Evolutionary conservation across 2,329 filamentous ascomycete genomes (phyloP), one percentile per base, ranked within the genome.

Genomic region (Pseudophaeomoniella oleicola): DNA sequence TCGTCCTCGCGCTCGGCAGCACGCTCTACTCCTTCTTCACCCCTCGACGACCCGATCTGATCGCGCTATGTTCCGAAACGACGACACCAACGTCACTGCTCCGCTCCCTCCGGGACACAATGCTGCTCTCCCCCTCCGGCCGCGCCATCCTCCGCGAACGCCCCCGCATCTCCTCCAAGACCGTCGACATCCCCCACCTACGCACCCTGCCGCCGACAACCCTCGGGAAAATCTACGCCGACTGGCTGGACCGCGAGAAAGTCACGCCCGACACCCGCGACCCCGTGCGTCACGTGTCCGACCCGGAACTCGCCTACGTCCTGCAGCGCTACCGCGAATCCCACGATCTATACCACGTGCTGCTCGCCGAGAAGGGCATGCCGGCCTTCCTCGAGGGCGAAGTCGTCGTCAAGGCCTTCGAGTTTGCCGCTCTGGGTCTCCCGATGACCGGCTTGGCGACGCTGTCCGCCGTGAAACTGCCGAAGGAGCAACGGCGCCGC

Each of bases 311-410:
- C 56, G 90, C 90, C 22, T 98, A 96, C 63, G 90, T 96, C 13
- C 92, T 98, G 82, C 90, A 96, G 65, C 76, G 90, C 37, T 98
- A 98, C 59, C 78, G 90, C 43, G 90, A 98, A 60, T 93, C 82
- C 46, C 90, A 98, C 58, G 90, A 98, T 57, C 94, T 98, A 60
- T 94, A 92, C 63, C 90, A 98, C 58, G 88, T 90, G 0, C 67
- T 98, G 36, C n/a, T 27, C 9, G 32, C 16, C 5, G 9, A 17
- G 11, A 94, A 87, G 1, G 88, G 88, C 0, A 62, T 98, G 34
- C 90, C 90, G 0, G 75, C 92, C 30, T 80, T 94, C 44, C 72
- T 86, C n/a, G 90, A 98, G 64, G 90, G 90, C 16, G 90, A 98
- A 65, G 72, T 98, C 10, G 90, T 88, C n/a, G 71, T 98, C 47